phyloP scores from a whole-genome alignment of 1,284 basidiomycete genomes.

The Tilletia indica region DNA sequence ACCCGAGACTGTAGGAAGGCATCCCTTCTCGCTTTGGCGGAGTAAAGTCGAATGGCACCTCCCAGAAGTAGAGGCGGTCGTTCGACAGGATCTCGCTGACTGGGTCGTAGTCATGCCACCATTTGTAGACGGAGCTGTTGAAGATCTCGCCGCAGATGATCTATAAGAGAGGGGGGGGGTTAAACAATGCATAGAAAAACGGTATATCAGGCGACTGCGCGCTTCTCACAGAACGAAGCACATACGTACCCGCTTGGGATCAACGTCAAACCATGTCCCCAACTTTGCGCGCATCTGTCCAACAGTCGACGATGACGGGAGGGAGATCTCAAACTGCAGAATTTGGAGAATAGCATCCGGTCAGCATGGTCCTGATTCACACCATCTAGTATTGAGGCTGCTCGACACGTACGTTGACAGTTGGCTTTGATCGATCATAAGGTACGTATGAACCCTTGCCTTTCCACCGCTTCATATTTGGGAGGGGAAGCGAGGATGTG shows the following conservation, averaged over 20 bases:
- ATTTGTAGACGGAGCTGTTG: slow-evolving; percentile 45
- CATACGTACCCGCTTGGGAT: slow-evolving; percentile 26
- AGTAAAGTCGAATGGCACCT: slow-evolving; percentile 31
- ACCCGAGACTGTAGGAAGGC: slow-evolving; percentile 24
- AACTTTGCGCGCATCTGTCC: slow-evolving; percentile 40
- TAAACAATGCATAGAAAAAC: too few relatives aligned
- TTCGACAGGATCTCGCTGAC: slow-evolving; percentile 41
- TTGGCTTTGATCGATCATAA: slow-evolving; percentile 62
- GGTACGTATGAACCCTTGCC: slow-evolving; percentile 67
- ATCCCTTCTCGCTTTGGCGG: slow-evolving; percentile 22
- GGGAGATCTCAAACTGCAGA: slow-evolving; percentile 39
- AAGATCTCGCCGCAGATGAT: slow-evolving; percentile 47
- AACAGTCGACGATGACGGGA: slow-evolving; percentile 40
- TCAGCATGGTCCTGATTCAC: neutral
- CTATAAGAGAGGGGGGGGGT: neutral
- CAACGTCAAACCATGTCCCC: slow-evolving; percentile 32
- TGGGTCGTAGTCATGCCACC: slow-evolving; percentile 49
- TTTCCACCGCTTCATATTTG: slow-evolving; percentile 68
- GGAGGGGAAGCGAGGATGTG: slow-evolving; percentile 71
- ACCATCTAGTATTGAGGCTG: neutral
- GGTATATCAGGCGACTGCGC: too few relatives aligned
- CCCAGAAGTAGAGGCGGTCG: slow-evolving; percentile 50
- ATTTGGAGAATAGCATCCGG: slow-evolving; percentile 17
- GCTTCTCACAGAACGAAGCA: neutral
- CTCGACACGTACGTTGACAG: slow-evolving; percentile 10